Percentiles rank a stretch among this genome's conserved stretches.
phyloP scores from a whole-genome alignment of 371 early-diverging fungal species.

The Amoeboaphelidium protococcarum region DNA sequence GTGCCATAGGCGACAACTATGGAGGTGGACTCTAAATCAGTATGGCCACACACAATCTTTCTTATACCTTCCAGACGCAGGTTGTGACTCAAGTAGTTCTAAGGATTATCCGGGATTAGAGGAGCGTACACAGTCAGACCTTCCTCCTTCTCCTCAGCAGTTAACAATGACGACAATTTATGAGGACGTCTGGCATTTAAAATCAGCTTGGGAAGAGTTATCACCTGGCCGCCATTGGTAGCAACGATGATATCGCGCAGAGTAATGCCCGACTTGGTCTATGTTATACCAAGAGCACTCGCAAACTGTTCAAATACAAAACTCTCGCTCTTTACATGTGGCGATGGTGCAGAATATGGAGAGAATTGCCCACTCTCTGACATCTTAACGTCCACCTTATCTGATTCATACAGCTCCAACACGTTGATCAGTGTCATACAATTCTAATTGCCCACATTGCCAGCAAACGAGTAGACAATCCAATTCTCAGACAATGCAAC shows the following conservation, averaged over 20 bases:
- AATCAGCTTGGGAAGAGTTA: conserved; percentile 41
- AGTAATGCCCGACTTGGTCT: neutral
- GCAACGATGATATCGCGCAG: neutral
- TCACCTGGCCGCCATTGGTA: conserved; percentile 21
- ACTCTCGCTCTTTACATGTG: neutral
- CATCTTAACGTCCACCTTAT: neutral
- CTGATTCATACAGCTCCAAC: neutral
- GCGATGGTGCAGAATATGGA: neutral
- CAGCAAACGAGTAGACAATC: conserved; percentile 29
- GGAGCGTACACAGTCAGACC: conserved; percentile 45
- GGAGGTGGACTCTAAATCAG: conserved; percentile 72
- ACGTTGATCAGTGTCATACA: neutral
- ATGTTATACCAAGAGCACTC: neutral
- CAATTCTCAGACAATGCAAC: conserved; percentile 52
- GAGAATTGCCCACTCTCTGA: neutral
- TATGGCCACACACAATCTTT: conserved; percentile 36
- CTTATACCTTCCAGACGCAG: conserved; percentile 7
- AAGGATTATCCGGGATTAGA: conserved; percentile 34
- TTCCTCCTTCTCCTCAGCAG: conserved; percentile 40
- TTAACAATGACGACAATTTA: conserved; percentile 20
- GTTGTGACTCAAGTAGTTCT: conserved; percentile 38
- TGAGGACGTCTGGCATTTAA: conserved; percentile 63
- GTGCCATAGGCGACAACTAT: conserved; percentile 59
- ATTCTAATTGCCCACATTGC: neutral
- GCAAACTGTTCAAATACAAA: neutral